A percentile compares a stretch with the other conserved stretches of the same genome.
Conservation (phyloP, 2,329 filamentous ascomycete species). For the Colletotrichum simmondsii region DNA sequence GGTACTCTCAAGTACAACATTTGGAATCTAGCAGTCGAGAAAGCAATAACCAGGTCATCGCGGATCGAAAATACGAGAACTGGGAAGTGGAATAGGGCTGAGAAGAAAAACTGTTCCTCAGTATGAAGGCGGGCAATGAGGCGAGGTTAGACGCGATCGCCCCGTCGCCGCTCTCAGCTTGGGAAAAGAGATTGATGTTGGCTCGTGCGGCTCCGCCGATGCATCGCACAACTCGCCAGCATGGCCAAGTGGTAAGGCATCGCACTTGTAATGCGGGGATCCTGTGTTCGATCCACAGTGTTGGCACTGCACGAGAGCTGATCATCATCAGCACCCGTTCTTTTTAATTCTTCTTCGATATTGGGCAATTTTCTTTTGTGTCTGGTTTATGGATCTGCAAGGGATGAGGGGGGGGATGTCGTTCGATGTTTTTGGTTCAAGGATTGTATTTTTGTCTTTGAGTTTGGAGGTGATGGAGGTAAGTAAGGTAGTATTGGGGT, state of each 20-base stretch:
- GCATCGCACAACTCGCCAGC: slow-evolving; percentile 35
- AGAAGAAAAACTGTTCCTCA: not conserved
- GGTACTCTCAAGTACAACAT: not conserved
- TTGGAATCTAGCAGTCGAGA: not conserved
- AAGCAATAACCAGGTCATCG: not conserved
- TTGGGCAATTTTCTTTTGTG: not conserved
- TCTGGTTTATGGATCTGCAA: not conserved
- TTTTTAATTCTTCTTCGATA: not conserved
- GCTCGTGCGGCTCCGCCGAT: not conserved
- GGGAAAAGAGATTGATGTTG: not conserved
- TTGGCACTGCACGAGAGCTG: slow-evolving; percentile 35
- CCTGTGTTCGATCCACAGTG: slow-evolving; percentile 46
- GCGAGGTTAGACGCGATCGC: too few species aligned
- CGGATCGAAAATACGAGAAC: not conserved
- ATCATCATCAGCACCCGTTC: fast-evolving
- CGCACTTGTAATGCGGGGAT: slow-evolving; percentile 49
- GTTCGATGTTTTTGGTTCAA: too few species aligned
- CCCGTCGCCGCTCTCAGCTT: too few species aligned
- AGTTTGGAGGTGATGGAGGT: too few species aligned
- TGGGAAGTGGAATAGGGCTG: not conserved
- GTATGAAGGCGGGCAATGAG: not conserved
- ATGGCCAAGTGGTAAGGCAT: slow-evolving; percentile 48
- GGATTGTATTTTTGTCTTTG: too few species aligned
- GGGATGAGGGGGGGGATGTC: too few species aligned
- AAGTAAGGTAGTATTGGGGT: too few species aligned